Percentiles rank a stretch among this genome's conserved stretches.
These are phyloP conservation scores for Sordariomycetes sp. DNA, from an alignment of 2,329 filamentous ascomycete species.

Conservation along the genomic window DNA sequence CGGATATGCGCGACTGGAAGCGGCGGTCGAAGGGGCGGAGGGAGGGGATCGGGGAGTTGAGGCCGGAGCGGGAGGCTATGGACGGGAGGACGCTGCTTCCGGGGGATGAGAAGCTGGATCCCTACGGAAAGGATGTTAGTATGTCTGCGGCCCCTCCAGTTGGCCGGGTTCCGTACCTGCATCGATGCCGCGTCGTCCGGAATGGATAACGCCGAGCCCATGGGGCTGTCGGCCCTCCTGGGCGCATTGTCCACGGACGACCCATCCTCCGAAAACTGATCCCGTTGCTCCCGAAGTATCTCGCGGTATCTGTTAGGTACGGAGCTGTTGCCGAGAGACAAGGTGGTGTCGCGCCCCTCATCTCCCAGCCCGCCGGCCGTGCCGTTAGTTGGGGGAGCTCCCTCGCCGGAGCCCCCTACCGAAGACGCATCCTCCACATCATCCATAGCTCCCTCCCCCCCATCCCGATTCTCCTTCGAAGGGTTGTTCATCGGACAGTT, in stretches of 20 bases:
- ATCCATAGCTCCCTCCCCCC: background rate
- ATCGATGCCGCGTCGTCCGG: slow-evolving; percentile 78
- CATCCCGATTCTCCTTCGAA: slow-evolving; percentile 2
- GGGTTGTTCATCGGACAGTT: slow-evolving; percentile 2
- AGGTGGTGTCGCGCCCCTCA: background rate
- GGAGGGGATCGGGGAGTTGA: slow-evolving; percentile 62
- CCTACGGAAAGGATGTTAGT: slow-evolving; percentile 24
- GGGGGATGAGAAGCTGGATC: slow-evolving; percentile 50
- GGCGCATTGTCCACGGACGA: slow-evolving; percentile 31
- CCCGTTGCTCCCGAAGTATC: slow-evolving; percentile 24
- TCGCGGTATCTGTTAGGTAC: slow-evolving; percentile 29
- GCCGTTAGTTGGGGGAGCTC: background rate
- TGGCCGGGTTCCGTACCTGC: slow-evolving; percentile 39
- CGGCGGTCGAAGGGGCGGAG: slow-evolving; percentile 89
- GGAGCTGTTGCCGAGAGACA: background rate
- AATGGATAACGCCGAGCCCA: slow-evolving; percentile 55
- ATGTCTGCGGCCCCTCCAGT: background rate
- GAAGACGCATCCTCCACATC: background rate
- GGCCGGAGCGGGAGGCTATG: slow-evolving; percentile 49
- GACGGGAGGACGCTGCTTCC: slow-evolving; percentile 62
- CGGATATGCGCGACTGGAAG: slow-evolving; percentile 75
- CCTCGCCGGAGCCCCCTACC: background rate
- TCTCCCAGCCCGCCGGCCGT: background rate
- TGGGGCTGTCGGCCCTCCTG: slow-evolving; percentile 38
- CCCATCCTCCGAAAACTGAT: slow-evolving; percentile 19